Base-by-base conservation (phyloP, 2,329 filamentous ascomycete species). In the Aureobasidium sp. region DNA sequence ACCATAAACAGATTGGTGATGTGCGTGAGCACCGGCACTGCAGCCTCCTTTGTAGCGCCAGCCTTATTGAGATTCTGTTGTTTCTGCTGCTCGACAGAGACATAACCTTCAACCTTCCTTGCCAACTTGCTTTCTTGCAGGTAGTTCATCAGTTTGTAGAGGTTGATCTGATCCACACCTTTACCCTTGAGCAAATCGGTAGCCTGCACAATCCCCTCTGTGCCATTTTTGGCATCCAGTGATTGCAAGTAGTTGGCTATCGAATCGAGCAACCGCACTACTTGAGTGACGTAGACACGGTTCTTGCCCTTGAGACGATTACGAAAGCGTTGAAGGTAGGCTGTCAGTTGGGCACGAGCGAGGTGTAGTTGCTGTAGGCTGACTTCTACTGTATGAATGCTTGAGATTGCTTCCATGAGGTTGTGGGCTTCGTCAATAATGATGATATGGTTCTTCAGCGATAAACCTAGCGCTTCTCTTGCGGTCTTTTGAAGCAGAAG, bases 401-500 rank as follows among this genome's bases (percentile, higher is more conserved):
- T 88, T 17, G 90, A 84, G 50, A 99, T 90, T 0, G 93, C 92
- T 72, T 97, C 92, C 88, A 97, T 96, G 59, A 99, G 84, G 71
- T 99, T 99, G 72, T 99, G 94, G 0, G 94, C 94, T 77, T 99
- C 94, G 68, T 99, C 94, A 52, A 99, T 90, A 29, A 99, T 89
- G n/a, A 99, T 86, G 0, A 99, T 81, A 70, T 96, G 94, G 5
- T 87, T 86, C 68, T 95, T 92, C 9, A 99, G 76, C 27, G 88
- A 93, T 47, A 99, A 86, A 0, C 89, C 88, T 0, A 99, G 80
- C 0, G 94, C 92, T 64, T 97, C 92, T 53, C 94, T 82, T 0
- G 94, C 92, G 4, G 86, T 89, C 69, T 87, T 89, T 70, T 97
- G 94, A 3, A 99, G 78, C 0, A 99, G 81, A 7, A 99, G 76